Conservation (phyloP, 371 early-diverging fungal species). For the Mortierella sp. region DNA sequence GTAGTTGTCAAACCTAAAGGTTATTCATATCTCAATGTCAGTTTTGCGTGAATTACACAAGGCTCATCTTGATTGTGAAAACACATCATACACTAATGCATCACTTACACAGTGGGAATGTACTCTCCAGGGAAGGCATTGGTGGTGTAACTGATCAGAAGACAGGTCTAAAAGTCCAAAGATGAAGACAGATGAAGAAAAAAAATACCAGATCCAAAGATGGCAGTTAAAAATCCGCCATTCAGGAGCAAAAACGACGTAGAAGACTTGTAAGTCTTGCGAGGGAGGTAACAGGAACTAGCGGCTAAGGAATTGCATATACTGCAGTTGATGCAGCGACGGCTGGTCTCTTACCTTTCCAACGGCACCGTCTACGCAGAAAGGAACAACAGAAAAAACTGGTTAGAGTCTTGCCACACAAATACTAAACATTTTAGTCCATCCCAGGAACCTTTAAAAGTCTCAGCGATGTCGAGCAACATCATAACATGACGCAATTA, state of each 20-base stretch:
- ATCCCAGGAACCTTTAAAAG: too few species aligned
- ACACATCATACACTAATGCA: not conserved
- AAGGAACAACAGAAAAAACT: not conserved
- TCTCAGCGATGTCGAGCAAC: too few species aligned
- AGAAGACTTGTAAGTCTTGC: not conserved
- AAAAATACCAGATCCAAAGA: not conserved
- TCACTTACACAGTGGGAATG: slow-evolving; percentile 95
- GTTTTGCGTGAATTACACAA: not conserved
- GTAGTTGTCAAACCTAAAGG: slow-evolving; percentile 94
- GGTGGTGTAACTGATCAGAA: slow-evolving; percentile 95
- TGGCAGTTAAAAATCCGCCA: too few species aligned
- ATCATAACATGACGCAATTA: too few species aligned
- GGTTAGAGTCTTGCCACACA: not conserved
- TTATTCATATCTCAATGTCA: not conserved
- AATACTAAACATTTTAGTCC: too few species aligned
- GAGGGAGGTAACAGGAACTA: not conserved
- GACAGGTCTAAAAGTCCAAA: slow-evolving; percentile 82
- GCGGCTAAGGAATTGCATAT: not conserved
- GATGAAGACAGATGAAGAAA: not conserved
- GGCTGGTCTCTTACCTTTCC: slow-evolving; percentile 36
- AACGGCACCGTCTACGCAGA: slow-evolving; percentile 49
- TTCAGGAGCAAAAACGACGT: too few species aligned
- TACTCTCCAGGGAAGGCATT: slow-evolving; percentile 98
- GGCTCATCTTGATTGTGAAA: not conserved
- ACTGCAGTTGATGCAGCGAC: too few species aligned